Evolutionary conservation across 345 rosid genomes (phyloP), one percentile per base, ranked within the genome.

Genomic region (Sisymbrium altissimum): DNA sequence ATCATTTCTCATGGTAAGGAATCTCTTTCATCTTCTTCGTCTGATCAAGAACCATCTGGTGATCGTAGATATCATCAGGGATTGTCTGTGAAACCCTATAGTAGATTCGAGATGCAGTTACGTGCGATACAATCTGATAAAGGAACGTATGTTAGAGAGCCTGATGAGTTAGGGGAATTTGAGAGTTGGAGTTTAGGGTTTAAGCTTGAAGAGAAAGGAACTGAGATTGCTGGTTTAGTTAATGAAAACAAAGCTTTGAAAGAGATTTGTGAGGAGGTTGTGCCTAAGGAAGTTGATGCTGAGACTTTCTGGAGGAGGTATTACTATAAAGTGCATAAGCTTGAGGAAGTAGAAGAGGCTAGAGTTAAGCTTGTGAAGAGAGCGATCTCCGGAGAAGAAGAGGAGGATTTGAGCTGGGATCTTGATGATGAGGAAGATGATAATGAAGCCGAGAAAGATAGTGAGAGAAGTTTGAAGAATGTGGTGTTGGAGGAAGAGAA

Each of bases 381-480:
- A 52, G 96, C 86, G 6, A 77, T 87, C 15, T 81, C 86, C 0
- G 76, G 80, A 14, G 89, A 85, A 17, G 94, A 86, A 27, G 93
- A 86, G 5, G 96, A 88, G 73, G 91, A 89, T 60, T 84, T 91
- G 74, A 86, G 88, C 35, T 91, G 97, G 97, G 93, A 91, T 83
- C 49, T 87, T 14, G 93, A 86, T 55, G 91, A 87, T 46, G 88
- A 82, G 1, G 80, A 36, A 9, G 85, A 43, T 3, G 64, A 57
- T 25, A 55, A 44, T 15, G 70, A 23, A 3, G 52, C 11, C 9
- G 45, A 10, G 61, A 35, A 70, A 41, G 36, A 12, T 10, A 61
- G 32, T 63, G 72, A 45, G 50, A 64, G 63, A 8, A 49, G 50
- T 10, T 53, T 41, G 40, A 80, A 79, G 43, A 76, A 56, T 21